Base-by-base conservation (phyloP, 2,329 filamentous ascomycete genomes). In the Neofusicoccum kwambonambiense region DNA sequence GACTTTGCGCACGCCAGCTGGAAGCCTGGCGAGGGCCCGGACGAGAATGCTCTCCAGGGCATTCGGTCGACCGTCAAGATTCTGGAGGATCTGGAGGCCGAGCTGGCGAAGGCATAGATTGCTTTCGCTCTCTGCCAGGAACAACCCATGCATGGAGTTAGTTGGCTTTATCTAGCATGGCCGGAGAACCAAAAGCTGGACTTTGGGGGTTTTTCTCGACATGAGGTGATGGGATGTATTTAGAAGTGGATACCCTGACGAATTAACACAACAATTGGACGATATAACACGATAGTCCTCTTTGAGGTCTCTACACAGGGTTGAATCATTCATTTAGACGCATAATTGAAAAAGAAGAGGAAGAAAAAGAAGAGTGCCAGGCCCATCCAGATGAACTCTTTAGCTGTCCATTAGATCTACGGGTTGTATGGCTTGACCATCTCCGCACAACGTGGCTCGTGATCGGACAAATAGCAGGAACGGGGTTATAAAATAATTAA, bases 1-100 rank as follows among this genome's bases (percentile, higher is more conserved):
- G 95, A 99, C 76, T 99, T 99, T 83, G 95, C 95, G 1, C 95
- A 99, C 77, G 95, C 95, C 11, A 80, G 83, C 57, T 98, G 90
- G 89, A 90, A 87, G 1, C 90, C 91, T 0, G 92, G 92, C 1
- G 79, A 90, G 71, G 94, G 94, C 0, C 89, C 90, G 0, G 95
- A 99, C 75, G 89, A 96, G 78, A 98, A 98, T 73, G 81, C 86
- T 13, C 81, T 97, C 37, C 81, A 81, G 41, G 93, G 93, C 0
- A 86, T 97, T 67, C 83, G 88, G 73, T 94, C 85, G 73, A 80
- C 94, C 42, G 82, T 86, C 60, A 82, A 83, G 66, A 89, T 97
- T 35, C 88, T 98, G 70, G 84, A 88, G 65, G 84, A 90, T 64
- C 78, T 96, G 35, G 60, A 76, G 19, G 69, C 72, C 41, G 69